Evolutionary conservation across 2,329 filamentous ascomycete species (phyloP).

Genomic region (Cladosporium sp.): DNA sequence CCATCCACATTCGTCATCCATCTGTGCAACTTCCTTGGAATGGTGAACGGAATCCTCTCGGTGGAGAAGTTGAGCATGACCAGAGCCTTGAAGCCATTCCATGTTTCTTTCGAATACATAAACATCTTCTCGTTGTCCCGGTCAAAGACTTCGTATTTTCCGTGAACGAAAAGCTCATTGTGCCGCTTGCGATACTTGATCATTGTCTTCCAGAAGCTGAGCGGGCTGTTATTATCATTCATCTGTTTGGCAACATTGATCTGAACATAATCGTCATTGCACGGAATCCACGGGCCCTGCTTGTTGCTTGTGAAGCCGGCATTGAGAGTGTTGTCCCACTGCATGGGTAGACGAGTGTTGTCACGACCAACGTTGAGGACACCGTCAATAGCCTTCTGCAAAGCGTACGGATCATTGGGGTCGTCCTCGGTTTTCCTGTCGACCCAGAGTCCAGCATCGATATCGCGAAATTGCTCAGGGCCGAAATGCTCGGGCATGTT

Average conservation of each 20-base stretch:
- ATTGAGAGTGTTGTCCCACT: constrained; percentile 56
- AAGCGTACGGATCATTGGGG: constrained; percentile 23
- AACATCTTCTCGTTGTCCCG: constrained; percentile 49
- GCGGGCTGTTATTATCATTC: constrained; percentile 46
- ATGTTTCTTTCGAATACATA: constrained; percentile 35
- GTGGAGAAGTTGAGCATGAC: constrained; percentile 37
- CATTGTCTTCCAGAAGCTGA: constrained; percentile 55
- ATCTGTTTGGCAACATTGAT: constrained; percentile 58
- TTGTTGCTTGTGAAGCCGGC: constrained; percentile 56
- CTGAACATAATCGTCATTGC: constrained; percentile 54
- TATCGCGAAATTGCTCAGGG: constrained; percentile 7
- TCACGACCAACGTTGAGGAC: constrained; percentile 58
- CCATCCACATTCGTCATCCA: constrained; percentile 2
- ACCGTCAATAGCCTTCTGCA: constrained; percentile 39
- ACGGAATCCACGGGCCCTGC: constrained; percentile 61
- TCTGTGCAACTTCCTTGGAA: constrained; percentile 3
- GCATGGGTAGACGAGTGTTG: constrained; percentile 65
- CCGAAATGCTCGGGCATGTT: constrained; percentile 57
- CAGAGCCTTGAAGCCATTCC: constrained; percentile 26
- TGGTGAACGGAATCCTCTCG: constrained; percentile 12
- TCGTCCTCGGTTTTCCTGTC: constrained; percentile 61
- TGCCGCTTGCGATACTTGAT: constrained; percentile 51
- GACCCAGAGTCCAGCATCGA: constrained; percentile 31
- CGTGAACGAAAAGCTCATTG: constrained; percentile 61
- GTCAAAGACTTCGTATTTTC: constrained; percentile 53